Evolutionary conservation across 257 asterid genomes (phyloP), one percentile per base, ranked within the genome.

Genomic region (Parsonsia alboflavescens): DNA sequence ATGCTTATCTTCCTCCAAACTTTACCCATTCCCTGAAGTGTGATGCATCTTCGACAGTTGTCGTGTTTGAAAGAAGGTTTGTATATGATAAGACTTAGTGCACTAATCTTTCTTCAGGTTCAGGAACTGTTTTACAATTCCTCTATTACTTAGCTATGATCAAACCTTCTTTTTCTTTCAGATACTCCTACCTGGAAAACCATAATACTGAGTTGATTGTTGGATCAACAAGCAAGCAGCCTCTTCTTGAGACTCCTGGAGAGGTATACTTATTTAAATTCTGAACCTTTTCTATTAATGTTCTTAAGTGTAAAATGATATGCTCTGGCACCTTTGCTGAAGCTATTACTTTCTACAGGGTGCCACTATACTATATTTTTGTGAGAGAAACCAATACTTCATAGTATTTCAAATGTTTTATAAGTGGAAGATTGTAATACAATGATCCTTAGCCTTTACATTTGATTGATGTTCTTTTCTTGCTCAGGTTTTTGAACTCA

Each of bases 171-270:
- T 22, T 62, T 74, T 67, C 68, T 41, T 72, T 76, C 85, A 92
- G 99, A 83, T 80, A 94, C 75, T 84, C 86, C 57, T 82, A 84
- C 81, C 74, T 90, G 74, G 93, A 88, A 85, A 84, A 78, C 81
- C 84, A 86, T 73, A 58, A 26, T 5, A 53, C 87, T 6, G 87
- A 83, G 78, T 83, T 72, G 80, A 88, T 92, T 77, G 84, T 92
- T 77, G 85, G 93, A 68, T 89, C 94, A 63, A 88, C 98, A 52
- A 88, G 85, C 58, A 78, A 86, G 78, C 99, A 89, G 72, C 90
- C 93, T 62, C 91, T 92, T 82, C 86, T 95, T 45, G 98, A 95
- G 84, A 92, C 97, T 78, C 93, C 96, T 1, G 98, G 99, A 61
- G 99, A 95, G 97, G 97, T 92, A 82, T 39, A 13, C 6, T 72